phyloP scores from a whole-genome alignment of 2,329 filamentous ascomycete species.

The Ceratocystis huliohia region DNA sequence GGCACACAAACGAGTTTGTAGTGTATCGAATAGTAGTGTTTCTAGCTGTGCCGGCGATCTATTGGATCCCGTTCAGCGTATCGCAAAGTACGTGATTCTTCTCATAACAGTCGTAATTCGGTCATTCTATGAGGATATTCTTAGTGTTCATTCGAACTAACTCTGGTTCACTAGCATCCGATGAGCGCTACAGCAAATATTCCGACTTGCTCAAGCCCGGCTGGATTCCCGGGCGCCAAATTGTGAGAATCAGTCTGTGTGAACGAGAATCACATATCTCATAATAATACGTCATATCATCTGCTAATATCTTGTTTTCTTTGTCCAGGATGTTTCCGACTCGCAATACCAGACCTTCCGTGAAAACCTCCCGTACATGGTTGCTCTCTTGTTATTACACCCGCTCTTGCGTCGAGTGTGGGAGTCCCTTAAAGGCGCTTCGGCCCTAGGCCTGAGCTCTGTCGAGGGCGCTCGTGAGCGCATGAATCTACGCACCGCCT shows the following conservation, averaged over 20 bases:
- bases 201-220: constrained; percentile 59
- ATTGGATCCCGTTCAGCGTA: constrained; percentile 75
- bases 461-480: constrained; percentile 54
- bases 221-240: constrained; percentile 86
- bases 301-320: background rate
- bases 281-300: background rate
- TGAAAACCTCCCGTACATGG: constrained; percentile 70
- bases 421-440: constrained; percentile 33
- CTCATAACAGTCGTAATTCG: background rate
- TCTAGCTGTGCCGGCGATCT: constrained; percentile 66
- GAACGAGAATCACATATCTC: constrained; percentile 16
- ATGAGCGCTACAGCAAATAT: constrained; percentile 69
- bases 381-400: constrained; percentile 60
- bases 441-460: constrained; percentile 31
- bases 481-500: constrained; percentile 39
- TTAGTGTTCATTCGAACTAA: constrained; percentile 21
- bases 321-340: constrained; percentile 70
- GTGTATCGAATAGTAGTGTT: constrained; percentile 62
- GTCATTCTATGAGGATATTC: background rate
- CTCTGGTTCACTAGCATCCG: constrained; percentile 46
- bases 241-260: constrained; percentile 42
- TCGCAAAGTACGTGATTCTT: constrained; percentile 52
- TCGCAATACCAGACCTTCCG: constrained; percentile 77
- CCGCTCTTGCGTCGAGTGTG: constrained; percentile 64
- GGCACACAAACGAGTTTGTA: constrained; percentile 76